Conservation (phyloP, 805 yeast species). For the Nakazawaea peltata region DNA sequence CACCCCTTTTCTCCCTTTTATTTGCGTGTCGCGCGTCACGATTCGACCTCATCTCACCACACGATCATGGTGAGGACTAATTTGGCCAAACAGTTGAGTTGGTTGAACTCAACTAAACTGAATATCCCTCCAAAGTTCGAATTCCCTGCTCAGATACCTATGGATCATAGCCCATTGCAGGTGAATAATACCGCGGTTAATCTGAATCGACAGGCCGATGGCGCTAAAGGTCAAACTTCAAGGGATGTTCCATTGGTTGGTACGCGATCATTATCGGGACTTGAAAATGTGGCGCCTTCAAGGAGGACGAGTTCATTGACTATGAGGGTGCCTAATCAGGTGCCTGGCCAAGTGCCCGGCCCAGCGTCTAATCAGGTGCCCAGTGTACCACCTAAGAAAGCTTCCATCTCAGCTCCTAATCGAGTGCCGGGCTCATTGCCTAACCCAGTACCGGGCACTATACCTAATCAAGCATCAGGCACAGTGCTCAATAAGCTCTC, state of each 20-base stretch:
- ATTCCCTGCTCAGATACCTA: not conserved
- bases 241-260: not conserved
- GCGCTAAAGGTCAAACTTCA: not conserved
- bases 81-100: conserved; percentile 2
- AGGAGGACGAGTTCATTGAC: conserved; percentile 5
- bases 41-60: too few species aligned
- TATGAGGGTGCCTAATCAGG: too few species aligned
- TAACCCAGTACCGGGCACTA: too few species aligned
- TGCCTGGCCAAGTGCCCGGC: not conserved
- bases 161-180: not conserved
- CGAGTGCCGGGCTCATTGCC: too few species aligned
- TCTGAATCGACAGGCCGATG: not conserved
- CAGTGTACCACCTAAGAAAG: not conserved
- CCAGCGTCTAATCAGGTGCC: not conserved
- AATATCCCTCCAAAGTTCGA: conserved; percentile 7
- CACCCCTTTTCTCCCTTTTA: too few species aligned
- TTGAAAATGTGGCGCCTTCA: conserved; percentile 6
- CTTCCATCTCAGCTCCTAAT: too few species aligned
- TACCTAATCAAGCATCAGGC: too few species aligned
- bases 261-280: conserved; percentile 3
- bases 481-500: too few species aligned
- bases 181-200: not conserved
- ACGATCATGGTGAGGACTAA: conserved; percentile 9
- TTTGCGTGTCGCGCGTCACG: too few species aligned
- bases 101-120: conserved; percentile 5